Conservation (phyloP, 2,329 filamentous ascomycete species). For the Coniochaeta ligniaria region DNA sequence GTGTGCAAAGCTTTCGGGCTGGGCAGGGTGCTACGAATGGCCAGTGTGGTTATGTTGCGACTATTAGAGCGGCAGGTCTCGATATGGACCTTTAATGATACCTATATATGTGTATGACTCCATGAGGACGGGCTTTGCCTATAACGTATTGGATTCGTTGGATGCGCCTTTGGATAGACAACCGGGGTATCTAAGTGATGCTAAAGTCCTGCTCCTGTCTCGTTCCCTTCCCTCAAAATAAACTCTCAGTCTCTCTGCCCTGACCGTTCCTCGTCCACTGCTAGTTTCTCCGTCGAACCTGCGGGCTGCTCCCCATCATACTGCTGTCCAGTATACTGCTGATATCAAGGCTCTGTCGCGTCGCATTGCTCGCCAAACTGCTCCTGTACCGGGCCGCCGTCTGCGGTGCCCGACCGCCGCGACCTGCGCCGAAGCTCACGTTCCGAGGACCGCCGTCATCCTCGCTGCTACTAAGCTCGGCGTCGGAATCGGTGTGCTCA, state of each 20-base stretch:
- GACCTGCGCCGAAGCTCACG: slow-evolving; percentile 15
- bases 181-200: not conserved
- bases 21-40: not conserved
- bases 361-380: slow-evolving; percentile 30
- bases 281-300: slow-evolving; percentile 26
- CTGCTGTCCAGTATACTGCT: slow-evolving; percentile 52
- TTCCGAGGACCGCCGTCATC: slow-evolving; percentile 21
- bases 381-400: slow-evolving; percentile 7
- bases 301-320: slow-evolving; percentile 48
- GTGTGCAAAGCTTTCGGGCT: not conserved
- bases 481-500: slow-evolving; percentile 73
- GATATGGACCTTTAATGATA: not conserved
- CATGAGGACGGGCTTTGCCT: not conserved
- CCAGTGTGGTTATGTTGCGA: not conserved
- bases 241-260: not conserved
- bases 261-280: not conserved
- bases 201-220: not conserved
- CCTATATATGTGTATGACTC: not conserved
- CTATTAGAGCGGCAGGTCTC: not conserved
- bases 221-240: not conserved
- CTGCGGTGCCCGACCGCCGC: not conserved
- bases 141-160: not conserved
- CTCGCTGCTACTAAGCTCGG: slow-evolving; percentile 46
- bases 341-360: slow-evolving; percentile 48
- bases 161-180: not conserved